Percentiles rank a stretch among this genome's conserved stretches.
Evolutionary conservation across 2,329 filamentous ascomycete genomes (phyloP).

Genomic region (Aureobasidium sp.): DNA sequence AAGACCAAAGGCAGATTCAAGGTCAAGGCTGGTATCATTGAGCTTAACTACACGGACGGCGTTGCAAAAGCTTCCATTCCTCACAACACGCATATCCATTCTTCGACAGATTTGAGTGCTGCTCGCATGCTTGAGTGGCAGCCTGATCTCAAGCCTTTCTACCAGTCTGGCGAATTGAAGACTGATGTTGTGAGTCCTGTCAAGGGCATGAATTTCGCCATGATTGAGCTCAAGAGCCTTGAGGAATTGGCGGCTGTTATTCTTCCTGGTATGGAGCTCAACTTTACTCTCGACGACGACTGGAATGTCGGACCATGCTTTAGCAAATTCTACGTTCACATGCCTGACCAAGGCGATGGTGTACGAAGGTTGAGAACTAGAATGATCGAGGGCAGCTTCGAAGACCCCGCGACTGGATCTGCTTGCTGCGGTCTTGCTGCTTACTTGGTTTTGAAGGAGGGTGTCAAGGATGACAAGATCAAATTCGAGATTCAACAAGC

Average conservation of each 20-base stretch:
- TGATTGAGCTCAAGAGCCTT: slow-evolving; percentile 55
- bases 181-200: slow-evolving; percentile 48
- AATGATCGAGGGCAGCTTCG: slow-evolving; percentile 49
- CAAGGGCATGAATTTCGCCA: slow-evolving; percentile 66
- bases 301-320: slow-evolving; percentile 51
- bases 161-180: slow-evolving; percentile 11
- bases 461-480: slow-evolving; percentile 25
- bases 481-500: slow-evolving; percentile 43
- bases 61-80: slow-evolving; percentile 58
- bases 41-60: slow-evolving; percentile 33
- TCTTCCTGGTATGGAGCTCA: slow-evolving; percentile 26
- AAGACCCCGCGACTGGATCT: slow-evolving; percentile 47
- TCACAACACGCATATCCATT: slow-evolving; percentile 59
- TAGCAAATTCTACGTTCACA: slow-evolving; percentile 54
- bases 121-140: slow-evolving; percentile 32
- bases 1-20: slow-evolving; percentile 33
- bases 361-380: slow-evolving; percentile 45
- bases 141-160: slow-evolving; percentile 25
- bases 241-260: slow-evolving; percentile 48
- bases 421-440: slow-evolving; percentile 42
- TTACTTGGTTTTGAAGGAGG: slow-evolving; percentile 39
- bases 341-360: slow-evolving; percentile 27
- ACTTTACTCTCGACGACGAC: slow-evolving; percentile 35
- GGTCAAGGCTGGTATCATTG: slow-evolving; percentile 41
- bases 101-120: slow-evolving; percentile 25